Evolutionary conservation across 2,329 filamentous ascomycete genomes (phyloP).

Genomic region (Scortechinia acanthostroma): DNA sequence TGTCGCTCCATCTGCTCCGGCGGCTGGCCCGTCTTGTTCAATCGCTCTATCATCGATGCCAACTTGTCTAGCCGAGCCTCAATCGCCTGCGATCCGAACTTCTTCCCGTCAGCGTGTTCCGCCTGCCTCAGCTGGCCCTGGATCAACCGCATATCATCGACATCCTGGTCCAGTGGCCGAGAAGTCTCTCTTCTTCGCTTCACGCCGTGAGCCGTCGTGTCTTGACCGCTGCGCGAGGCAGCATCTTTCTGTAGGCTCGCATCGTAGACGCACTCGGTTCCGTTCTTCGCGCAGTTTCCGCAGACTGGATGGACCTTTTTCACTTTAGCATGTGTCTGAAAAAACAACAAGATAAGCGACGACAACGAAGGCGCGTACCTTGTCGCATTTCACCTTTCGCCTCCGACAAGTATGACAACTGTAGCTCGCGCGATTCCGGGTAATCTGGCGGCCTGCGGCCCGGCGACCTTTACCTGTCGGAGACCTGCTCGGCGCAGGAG

Average conservation of each 20-base stretch:
- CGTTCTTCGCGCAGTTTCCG: constrained; percentile 31
- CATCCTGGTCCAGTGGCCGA: constrained; percentile 15
- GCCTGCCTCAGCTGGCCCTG: constrained; percentile 15
- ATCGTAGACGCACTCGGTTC: constrained; percentile 30
- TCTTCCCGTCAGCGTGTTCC: constrained; percentile 11
- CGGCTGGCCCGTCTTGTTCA: constrained; percentile 22
- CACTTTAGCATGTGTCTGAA: constrained; percentile 3
- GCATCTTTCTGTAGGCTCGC: constrained; percentile 15
- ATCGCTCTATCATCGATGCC: constrained; percentile 29
- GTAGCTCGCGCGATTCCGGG: constrained; percentile 33
- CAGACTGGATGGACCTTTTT: constrained; percentile 30
- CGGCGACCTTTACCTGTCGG: too few species aligned
- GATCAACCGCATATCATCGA: constrained; percentile 19
- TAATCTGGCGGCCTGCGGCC: constrained; percentile 31
- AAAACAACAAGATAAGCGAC: neutral
- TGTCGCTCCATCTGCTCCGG: constrained; percentile 1
- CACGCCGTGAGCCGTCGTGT: constrained; percentile 13
- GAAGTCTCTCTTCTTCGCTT: constrained; percentile 22
- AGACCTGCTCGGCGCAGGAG: too few species aligned
- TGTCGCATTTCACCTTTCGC: constrained; percentile 36
- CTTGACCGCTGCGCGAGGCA: constrained; percentile 5
- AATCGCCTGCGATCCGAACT: constrained; percentile 23
- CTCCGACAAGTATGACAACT: constrained; percentile 33
- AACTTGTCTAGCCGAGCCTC: constrained; percentile 30
- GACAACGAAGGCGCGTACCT: constrained; percentile 13